A percentile compares a stretch with the other conserved stretches of the same genome.
Evolutionary conservation across 2,329 filamentous ascomycete species (phyloP).

Genomic region (Venturia aucupariae): DNA sequence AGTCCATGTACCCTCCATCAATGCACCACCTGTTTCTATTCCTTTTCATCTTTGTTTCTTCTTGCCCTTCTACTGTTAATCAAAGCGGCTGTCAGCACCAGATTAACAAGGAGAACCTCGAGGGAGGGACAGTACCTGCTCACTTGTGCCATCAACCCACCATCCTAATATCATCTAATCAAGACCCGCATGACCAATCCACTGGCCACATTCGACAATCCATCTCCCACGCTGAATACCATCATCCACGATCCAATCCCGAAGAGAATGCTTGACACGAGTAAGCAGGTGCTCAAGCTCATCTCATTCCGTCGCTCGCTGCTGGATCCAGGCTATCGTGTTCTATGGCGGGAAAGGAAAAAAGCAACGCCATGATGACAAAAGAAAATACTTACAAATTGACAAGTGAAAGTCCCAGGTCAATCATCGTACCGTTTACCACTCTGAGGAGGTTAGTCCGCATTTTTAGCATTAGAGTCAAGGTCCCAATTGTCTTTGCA

Average conservation of each 20-base stretch:
- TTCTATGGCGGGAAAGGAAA: not conserved
- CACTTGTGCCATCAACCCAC: not conserved
- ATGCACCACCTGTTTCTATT: not conserved
- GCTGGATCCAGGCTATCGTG: not conserved
- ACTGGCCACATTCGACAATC: not conserved
- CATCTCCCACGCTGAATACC: not conserved
- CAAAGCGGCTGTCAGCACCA: not conserved
- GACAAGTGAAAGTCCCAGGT: not conserved
- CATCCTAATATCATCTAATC: not conserved
- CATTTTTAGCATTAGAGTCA: not conserved
- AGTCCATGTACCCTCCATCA: not conserved
- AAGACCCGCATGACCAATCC: not conserved
- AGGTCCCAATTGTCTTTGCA: not conserved
- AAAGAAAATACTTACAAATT: not conserved
- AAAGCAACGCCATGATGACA: not conserved
- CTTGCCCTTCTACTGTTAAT: not conserved
- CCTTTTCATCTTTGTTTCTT: not conserved
- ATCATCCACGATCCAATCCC: not conserved
- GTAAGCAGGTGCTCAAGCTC: not conserved
- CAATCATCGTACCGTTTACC: not conserved
- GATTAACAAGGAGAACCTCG: not conserved
- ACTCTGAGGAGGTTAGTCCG: not conserved
- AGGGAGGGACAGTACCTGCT: not conserved
- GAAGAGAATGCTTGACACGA: not conserved
- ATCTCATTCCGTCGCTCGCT: not conserved